Evolutionary conservation across 371 early-diverging fungal genomes (phyloP), one percentile per base, ranked within the genome.

Genomic region (Blyttiomyces sp.): DNA sequence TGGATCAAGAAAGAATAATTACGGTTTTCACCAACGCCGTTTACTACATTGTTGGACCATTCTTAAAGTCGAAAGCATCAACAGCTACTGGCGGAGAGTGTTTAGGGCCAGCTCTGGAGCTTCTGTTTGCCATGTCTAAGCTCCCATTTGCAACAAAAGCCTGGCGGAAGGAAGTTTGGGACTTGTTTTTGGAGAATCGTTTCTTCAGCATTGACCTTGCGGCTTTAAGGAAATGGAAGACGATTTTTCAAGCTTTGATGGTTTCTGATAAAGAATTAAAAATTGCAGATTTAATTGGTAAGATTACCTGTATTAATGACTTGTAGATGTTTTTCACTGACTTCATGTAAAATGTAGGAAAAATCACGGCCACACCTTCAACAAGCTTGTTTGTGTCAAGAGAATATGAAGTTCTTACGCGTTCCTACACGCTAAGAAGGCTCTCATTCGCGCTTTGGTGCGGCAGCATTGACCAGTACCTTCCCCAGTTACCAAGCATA

Each of bases 81-180:
- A 65, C 44, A 51, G 54, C 35, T 42, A 33, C 19, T 28, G 61
- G 54, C 11, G 42, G n/a, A 6, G 44, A 54, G 46, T 43, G 13
- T 11, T n/a, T 31, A 16, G 28, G 28, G 21, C 79, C 87, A 3
- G 84, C 69, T 1, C 59, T 83, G 43, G 72, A 65, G 27, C 56
- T 69, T 26, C 54, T 84, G 27, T 44, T 33, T 24, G 61, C 71
- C 1, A 79, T 88, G 63, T 23, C 49, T 0, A 70, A 79, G 54
- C 79, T 88, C 60, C 82, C 87, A 5, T 84, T 76, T 43, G 83
- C 83, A 0, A 83, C 84, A 56, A 79, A 83, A 21, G 80, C 86
- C 0, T 90, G 89, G 89, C 74, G 87, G 4, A 88, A 89, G 61
- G 92, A 92, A 57, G 77, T 83, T 0, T 90, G 91, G 91, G 90